A percentile compares a stretch with the other conserved stretches of the same genome.
Evolutionary conservation across 768 basidiomycete genomes (phyloP).

Genomic region (Peribolospora kevripleyi): DNA sequence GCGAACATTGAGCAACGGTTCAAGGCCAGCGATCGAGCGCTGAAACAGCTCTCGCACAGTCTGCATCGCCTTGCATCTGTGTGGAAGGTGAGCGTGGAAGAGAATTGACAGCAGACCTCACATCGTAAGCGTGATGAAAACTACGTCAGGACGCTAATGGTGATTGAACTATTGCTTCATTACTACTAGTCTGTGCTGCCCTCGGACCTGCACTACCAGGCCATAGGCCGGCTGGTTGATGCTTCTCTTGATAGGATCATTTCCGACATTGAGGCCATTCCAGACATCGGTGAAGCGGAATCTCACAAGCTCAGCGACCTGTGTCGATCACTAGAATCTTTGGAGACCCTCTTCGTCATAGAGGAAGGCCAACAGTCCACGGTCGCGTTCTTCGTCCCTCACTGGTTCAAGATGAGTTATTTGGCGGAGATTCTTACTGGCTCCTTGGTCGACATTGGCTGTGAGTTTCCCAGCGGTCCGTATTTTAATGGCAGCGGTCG

Average conservation of each 20-base stretch:
- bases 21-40: slow-evolving; percentile 12
- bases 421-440: slow-evolving; percentile 23
- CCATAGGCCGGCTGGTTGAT: slow-evolving; percentile 20
- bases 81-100: slow-evolving; percentile 18
- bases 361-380: slow-evolving; percentile 8
- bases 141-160: too few species aligned
- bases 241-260: slow-evolving; percentile 16
- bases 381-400: slow-evolving; percentile 19
- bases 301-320: slow-evolving; percentile 20
- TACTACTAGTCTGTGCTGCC: slow-evolving; percentile 18
- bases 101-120: too few species aligned
- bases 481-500: neutral
- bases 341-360: slow-evolving; percentile 20
- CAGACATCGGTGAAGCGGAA: slow-evolving; percentile 24
- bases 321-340: slow-evolving; percentile 18
- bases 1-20: slow-evolving; percentile 12
- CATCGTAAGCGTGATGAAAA: too few species aligned
- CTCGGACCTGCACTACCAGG: slow-evolving; percentile 11
- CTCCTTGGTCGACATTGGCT: slow-evolving; percentile 5
- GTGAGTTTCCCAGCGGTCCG: neutral
- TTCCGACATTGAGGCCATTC: slow-evolving; percentile 18
- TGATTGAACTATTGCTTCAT: too few species aligned
- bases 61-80: slow-evolving; percentile 19
- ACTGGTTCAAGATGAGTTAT: slow-evolving; percentile 26
- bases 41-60: slow-evolving; percentile 18